These are phyloP conservation scores for Sphaerulina vaccinii DNA, from an alignment of 2,329 filamentous ascomycete species.

Conservation along the genomic window DNA sequence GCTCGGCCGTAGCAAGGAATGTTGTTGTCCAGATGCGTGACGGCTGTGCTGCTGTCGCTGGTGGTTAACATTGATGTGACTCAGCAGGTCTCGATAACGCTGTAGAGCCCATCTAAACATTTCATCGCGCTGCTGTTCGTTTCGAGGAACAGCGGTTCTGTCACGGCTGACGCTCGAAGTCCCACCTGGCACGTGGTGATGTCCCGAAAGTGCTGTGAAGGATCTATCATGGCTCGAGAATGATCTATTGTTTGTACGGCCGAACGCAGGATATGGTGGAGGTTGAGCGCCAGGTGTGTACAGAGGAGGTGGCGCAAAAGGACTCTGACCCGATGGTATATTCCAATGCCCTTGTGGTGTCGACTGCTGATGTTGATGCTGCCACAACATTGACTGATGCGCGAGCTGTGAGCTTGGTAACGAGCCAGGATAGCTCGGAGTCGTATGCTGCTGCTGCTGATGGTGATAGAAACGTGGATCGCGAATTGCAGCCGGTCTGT, in stretches of 20 bases:
- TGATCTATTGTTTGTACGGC: background rate
- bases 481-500: constrained; percentile 57
- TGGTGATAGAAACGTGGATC: constrained; percentile 50
- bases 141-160: constrained; percentile 35
- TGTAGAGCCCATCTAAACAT: constrained; percentile 49
- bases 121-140: constrained; percentile 43
- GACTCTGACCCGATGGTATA: constrained; percentile 6
- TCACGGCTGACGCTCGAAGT: background rate
- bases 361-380: constrained; percentile 20
- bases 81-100: constrained; percentile 51
- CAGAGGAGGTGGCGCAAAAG: constrained; percentile 17
- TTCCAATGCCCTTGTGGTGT: constrained; percentile 19
- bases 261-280: constrained; percentile 1
- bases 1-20: constrained; percentile 51
- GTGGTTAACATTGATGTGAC: constrained; percentile 48
- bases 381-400: constrained; percentile 26
- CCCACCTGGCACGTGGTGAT: background rate
- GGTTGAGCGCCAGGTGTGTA: background rate
- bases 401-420: constrained; percentile 24
- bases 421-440: constrained; percentile 20
- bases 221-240: constrained; percentile 1
- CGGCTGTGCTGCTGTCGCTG: constrained; percentile 40
- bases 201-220: constrained; percentile 3
- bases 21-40: constrained; percentile 43
- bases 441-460: constrained; percentile 26